Evolutionary conservation across 371 early-diverging fungal species (phyloP).

Genomic region (Gilbertella persicaria): DNA sequence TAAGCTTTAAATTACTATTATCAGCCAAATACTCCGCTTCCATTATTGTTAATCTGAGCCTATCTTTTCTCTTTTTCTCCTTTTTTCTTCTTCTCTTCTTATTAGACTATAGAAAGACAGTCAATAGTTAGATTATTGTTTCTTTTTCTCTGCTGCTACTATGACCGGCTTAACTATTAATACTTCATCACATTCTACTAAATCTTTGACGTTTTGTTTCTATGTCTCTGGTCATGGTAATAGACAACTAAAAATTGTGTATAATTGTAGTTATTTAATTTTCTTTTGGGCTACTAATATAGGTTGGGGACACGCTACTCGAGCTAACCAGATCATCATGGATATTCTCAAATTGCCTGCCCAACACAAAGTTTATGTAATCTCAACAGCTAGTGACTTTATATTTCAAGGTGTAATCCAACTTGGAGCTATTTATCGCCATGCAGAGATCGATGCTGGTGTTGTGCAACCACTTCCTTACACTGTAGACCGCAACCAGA

Average conservation of each 20-base stretch:
- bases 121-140: neutral
- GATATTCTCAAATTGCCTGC: conserved; percentile 58
- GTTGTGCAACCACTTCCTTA: conserved; percentile 75
- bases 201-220: conserved; percentile 58
- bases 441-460: conserved; percentile 68
- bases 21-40: too few relatives aligned
- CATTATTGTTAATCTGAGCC: too few relatives aligned
- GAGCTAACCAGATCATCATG: conserved; percentile 60
- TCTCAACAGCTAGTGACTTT: conserved; percentile 66
- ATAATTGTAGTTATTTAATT: neutral
- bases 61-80: neutral
- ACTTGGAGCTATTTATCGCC: conserved; percentile 59
- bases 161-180: conserved; percentile 35
- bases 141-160: too few relatives aligned
- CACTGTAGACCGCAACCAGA: conserved; percentile 64
- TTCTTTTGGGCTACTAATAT: neutral
- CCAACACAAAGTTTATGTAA: conserved; percentile 64
- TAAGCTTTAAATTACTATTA: too few relatives aligned
- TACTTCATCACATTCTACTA: conserved; percentile 10
- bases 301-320: conserved; percentile 77
- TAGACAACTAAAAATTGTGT: neutral
- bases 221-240: conserved; percentile 75
- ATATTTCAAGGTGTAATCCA: conserved; percentile 66
- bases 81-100: neutral
- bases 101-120: neutral